These are phyloP conservation scores for Micractinium sp. DNA, from an alignment of 139 green algal genomes.

Conservation along the genomic window DNA sequence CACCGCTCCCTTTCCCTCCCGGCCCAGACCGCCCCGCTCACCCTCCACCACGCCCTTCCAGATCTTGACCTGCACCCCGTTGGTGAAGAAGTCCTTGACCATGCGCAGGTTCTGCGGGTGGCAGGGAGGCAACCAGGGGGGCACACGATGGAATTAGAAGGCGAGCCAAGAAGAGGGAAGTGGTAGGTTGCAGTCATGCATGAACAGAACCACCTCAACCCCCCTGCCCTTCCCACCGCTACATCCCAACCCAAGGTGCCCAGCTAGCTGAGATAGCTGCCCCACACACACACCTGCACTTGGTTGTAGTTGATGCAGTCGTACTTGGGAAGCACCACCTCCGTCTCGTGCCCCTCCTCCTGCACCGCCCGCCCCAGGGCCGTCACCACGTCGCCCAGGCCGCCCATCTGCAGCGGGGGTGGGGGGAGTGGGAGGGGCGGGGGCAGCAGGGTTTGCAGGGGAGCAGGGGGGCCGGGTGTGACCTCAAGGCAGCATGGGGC, in stretches of 20 bases:
- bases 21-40: no score
- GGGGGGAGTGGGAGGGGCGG: background rate
- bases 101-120: conserved; percentile 58
- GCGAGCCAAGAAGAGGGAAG: no score
- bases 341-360: conserved; percentile 79
- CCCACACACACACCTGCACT: conserved; percentile 47
- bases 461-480: background rate
- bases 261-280: no score
- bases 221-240: no score
- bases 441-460: background rate
- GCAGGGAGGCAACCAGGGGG: no score
- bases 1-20: no score
- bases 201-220: no score
- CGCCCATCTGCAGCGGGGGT: conserved; percentile 81
- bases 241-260: no score
- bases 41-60: conserved; percentile 79
- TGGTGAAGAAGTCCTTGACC: conserved; percentile 66
- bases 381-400: conserved; percentile 96
- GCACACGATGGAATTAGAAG: no score
- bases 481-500: no score
- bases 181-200: no score
- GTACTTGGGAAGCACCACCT: conserved; percentile 96
- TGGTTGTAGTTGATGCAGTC: conserved; percentile 88
- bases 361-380: conserved; percentile 74
- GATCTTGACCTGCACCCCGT: conserved; percentile 74